These are phyloP conservation scores for Boletus barrowsii DNA, from an alignment of 768 basidiomycete genomes.

Conservation along the genomic window DNA sequence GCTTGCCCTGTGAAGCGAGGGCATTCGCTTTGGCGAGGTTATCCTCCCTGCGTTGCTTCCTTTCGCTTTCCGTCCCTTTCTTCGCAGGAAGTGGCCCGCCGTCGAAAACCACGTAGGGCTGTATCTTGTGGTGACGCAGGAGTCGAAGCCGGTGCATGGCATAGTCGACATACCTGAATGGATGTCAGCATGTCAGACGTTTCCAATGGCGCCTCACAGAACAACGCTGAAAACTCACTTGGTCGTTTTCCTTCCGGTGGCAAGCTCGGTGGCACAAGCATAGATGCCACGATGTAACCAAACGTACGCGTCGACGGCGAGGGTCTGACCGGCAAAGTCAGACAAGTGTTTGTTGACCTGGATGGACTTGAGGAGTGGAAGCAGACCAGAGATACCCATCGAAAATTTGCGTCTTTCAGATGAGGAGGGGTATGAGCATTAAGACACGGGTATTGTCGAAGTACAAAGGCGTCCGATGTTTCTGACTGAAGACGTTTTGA, in stretches of 20 bases:
- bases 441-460: slow-evolving; percentile 3
- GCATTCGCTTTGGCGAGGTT: slow-evolving; percentile 70
- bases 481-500: not conserved
- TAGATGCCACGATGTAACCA: slow-evolving; percentile 90
- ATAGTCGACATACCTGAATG: slow-evolving; percentile 87
- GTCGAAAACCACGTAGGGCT: slow-evolving; percentile 93
- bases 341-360: slow-evolving; percentile 75
- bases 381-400: slow-evolving; percentile 92
- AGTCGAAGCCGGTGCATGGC: slow-evolving; percentile 90
- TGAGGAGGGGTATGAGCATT: not conserved
- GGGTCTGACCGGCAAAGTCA: slow-evolving; percentile 77
- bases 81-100: slow-evolving; percentile 96
- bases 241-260: slow-evolving; percentile 75
- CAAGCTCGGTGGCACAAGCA: slow-evolving; percentile 87
- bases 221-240: slow-evolving; percentile 53
- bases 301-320: slow-evolving; percentile 95
- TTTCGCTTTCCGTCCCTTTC: slow-evolving; percentile 79
- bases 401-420: not conserved
- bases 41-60: slow-evolving; percentile 74
- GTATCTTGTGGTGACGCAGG: slow-evolving; percentile 77
- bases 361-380: slow-evolving; percentile 89
- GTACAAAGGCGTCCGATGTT: not conserved
- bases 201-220: not conserved
- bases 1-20: slow-evolving; percentile 73
- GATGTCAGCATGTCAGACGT: slow-evolving; percentile 4